Conservation (phyloP, 805 yeast genomes). For the Danielia reshetovae region DNA sequence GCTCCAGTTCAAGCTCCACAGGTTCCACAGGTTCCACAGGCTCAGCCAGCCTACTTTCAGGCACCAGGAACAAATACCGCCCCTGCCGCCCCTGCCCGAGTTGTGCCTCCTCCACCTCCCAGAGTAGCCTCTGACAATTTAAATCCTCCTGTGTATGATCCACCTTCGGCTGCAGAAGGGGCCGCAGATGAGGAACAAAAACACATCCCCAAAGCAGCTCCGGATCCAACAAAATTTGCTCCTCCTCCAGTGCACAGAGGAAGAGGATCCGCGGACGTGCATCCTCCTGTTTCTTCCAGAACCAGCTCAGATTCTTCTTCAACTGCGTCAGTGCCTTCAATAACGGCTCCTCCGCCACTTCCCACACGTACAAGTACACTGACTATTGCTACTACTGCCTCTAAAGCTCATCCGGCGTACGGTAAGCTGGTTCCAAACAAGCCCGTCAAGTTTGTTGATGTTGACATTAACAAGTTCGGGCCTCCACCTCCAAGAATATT, state of each 20-base stretch:
- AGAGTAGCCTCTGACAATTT: background rate
- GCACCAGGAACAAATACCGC: background rate
- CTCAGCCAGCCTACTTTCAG: background rate
- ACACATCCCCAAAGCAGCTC: conserved; percentile 19
- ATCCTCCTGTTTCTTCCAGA: background rate
- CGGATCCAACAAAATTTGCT: conserved; percentile 35
- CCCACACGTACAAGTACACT: too few species aligned
- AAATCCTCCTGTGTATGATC: background rate
- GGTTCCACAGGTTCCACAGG: background rate
- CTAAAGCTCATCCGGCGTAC: too few species aligned
- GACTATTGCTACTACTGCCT: too few species aligned
- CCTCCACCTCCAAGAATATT: conserved; percentile 43
- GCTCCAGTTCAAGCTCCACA: too few species aligned
- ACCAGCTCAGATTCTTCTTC: conserved; percentile 3
- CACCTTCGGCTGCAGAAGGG: background rate
- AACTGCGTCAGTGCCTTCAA: conserved; percentile 2
- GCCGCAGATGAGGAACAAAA: background rate
- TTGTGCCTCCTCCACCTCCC: background rate
- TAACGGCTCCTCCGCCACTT: too few species aligned
- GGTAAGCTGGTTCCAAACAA: background rate
- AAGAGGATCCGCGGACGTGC: conserved; percentile 12
- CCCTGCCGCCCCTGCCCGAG: background rate
- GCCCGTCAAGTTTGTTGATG: conserved; percentile 21
- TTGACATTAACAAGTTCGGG: conserved; percentile 36
- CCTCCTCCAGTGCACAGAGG: conserved; percentile 40